Base-by-base conservation (phyloP, 306 rosid genomes). In the Urtica urens region DNA sequence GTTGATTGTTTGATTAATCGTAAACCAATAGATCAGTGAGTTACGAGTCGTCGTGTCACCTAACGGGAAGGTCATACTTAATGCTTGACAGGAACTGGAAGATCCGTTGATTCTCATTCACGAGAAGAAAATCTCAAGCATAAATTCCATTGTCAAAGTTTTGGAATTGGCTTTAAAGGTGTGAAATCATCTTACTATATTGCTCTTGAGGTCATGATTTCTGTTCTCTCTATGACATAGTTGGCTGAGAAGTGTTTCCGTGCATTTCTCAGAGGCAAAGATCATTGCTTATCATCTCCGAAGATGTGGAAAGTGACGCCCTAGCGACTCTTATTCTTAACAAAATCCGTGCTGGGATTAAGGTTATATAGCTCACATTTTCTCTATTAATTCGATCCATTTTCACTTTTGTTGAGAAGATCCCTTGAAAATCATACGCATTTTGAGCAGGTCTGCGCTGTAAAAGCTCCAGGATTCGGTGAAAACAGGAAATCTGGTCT, bases 281-380 rank as follows among this genome's bases (percentile, higher is more conserved):
- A 58, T 86, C 97, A 14, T 64, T 90, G 29, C 68, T 90, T 59
- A 84, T 90, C 54, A 82, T 90, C 23, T 38, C 97, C 0, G 97
- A 90, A 72, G 97, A 90, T 64, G 77, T 90, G 38, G 97, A 90
- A 70, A 84, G 90, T 63, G 97, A 90, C 34, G 93, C 93, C 10
- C 56, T 90, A 41, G 95, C 95, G 38, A 84, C 87, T 41, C 90
- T 90, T 13, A 75, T 90, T 45, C 58, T 90, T 27, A 90, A 90
- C 49, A 90, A 90, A 81, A 88, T 84, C 30, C 97, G 95, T n/a
- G 97, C 95, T 37, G 95, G 97, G 46, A 77, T 90, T 55, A 90
- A 90, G 97, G 97, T 90, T 51, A 15, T 33, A 57, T 56, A 11
- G 17, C 12, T 20, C 1, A 45, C 45, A 3, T 4, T 42, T 31